Base-by-base conservation (phyloP, 176 grass and related monocot species). In the Microstegium vimineum region DNA sequence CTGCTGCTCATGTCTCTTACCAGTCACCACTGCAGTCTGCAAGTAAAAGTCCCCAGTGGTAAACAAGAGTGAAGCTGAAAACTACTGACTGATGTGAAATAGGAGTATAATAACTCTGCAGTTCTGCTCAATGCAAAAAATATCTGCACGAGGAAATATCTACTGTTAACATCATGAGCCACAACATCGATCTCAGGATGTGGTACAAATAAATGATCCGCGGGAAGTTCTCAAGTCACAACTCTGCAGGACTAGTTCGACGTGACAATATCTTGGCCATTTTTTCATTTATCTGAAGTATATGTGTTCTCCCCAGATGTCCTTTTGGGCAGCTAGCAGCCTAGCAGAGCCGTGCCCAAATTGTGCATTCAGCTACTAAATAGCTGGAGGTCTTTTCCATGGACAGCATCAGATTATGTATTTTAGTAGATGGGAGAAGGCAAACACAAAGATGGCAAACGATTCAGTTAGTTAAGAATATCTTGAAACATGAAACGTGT, bases 371-470 rank as follows among this genome's bases (percentile, higher is more conserved):
- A 62, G 42, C 14, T 22, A 31, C 17, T 10, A 42, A 6, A 5
- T 16, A 46, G 8, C 42, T 16, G 43, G 43, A 62, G 27, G 11
- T 46, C 80, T 82, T 59, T 25, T 11, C 4, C 2, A 45, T n/a
- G 25, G n/a, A n/a, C n/a, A 23, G 33, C 27, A 25, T 17, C 20
- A 47, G 40, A 11, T 27, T 23, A 13, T 45, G 3, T 47, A 65
- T 74, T 63, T 80, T 20, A 26, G 59, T 22, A 62, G 38, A 49
- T 11, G 14, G 41, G 57, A 65, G 81, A 65, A 82, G 57, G 70
- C 70, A 65, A 74, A 83, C 28, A 26, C 8, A 33, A 65, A 42
- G 81, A 74, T 36, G 70, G 9, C 68, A 17, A 69, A 35, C 9
- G 27, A 34, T 15, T 27, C 51, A 42, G 69, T 11, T 69, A 42